Evolutionary conservation across 2,329 filamentous ascomycete genomes (phyloP), one percentile per base, ranked within the genome.

Genomic region (Calonectria honghensis): DNA sequence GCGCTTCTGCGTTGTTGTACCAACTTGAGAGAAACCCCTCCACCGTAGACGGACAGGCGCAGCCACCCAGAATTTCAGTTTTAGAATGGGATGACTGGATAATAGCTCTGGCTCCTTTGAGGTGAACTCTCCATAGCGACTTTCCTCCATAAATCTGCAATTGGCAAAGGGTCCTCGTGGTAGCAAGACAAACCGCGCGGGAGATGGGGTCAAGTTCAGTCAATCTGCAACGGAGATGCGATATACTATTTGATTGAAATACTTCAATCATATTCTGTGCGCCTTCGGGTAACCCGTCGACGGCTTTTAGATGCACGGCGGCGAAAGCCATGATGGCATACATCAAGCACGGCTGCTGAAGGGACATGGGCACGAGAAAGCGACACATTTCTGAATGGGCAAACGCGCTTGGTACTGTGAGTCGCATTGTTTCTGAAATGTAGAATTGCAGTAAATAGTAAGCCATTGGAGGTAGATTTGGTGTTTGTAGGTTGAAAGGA

Each of bases 271-370:
- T n/a, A 1, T 68, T 29, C 10, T 59, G 41, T 1, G 76, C 41
- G 16, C 68, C 76, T 0, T 11, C 59, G 0, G 66, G 48, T 3
- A 78, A 51, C 13, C 37, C 27, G 0, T 35, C 51, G 0, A 74
- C 32, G 2, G 75, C 75, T 13, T 76, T 20, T 0, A 78, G 68
- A 18, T 78, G 76, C 4, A 77, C 52, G 2, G 75, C 66, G 1
- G 76, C 75, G n/a, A 78, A 78, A 0, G 73, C 72, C 76, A 78
- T 78, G 0, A 74, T 35, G 0, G 76, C 76, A 16, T 76, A 78
- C 13, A 78, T 66, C 9, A 78, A 14, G n/a, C 75, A 72, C 0
- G 76, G 76, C 20, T 78, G 70, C 0, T 74, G 68, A 1, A 74
- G 54, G 7, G 76, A 72, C 70, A 77, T 77, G 2, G 76, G 76